Percentiles rank a stretch among this genome's conserved stretches.
These are phyloP conservation scores for Waltergamsia citrina DNA, from an alignment of 2,329 filamentous ascomycete species.

Conservation along the genomic window DNA sequence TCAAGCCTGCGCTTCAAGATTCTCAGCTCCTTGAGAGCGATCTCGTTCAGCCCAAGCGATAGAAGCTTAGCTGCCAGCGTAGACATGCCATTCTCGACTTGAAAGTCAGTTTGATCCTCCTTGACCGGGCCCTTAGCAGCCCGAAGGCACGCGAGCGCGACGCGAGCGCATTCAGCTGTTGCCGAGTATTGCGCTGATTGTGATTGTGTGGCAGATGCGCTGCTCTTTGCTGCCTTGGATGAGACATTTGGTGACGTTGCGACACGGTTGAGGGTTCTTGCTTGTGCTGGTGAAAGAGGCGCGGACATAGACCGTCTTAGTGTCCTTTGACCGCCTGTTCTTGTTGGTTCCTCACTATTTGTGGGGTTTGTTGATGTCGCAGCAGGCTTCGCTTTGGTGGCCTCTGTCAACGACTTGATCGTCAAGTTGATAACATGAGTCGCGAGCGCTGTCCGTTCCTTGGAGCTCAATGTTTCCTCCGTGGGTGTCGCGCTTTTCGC, in stretches of 20 bases:
- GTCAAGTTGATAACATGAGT: conserved; percentile 65
- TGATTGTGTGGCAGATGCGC: conserved; percentile 8
- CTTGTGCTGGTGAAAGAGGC: conserved; percentile 52
- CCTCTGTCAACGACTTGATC: conserved; percentile 60
- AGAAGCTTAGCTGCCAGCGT: conserved; percentile 59
- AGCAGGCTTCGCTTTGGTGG: conserved; percentile 39
- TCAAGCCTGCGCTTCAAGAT: conserved; percentile 57
- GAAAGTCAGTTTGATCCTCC: conserved; percentile 48
- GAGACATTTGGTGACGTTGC: conserved; percentile 39
- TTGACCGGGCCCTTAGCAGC: conserved; percentile 43
- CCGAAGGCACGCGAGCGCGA: conserved; percentile 57
- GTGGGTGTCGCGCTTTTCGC: conserved; percentile 13
- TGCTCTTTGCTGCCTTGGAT: conserved; percentile 20
- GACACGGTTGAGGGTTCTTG: conserved; percentile 51
- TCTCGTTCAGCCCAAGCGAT: conserved; percentile 52
- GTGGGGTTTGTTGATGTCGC: conserved; percentile 19
- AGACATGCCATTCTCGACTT: conserved; percentile 66
- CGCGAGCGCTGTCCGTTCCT: conserved; percentile 57
- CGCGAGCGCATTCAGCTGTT: conserved; percentile 58
- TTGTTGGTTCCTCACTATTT: conserved; percentile 6
- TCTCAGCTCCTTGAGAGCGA: conserved; percentile 59
- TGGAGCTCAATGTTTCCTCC: conserved; percentile 16
- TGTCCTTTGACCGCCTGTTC: conserved; percentile 26
- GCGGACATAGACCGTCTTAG: conserved; percentile 46
- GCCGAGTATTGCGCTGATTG: conserved; percentile 39